Conservation (phyloP, 2,329 filamentous ascomycete genomes). For the Botrytis paeoniae region DNA sequence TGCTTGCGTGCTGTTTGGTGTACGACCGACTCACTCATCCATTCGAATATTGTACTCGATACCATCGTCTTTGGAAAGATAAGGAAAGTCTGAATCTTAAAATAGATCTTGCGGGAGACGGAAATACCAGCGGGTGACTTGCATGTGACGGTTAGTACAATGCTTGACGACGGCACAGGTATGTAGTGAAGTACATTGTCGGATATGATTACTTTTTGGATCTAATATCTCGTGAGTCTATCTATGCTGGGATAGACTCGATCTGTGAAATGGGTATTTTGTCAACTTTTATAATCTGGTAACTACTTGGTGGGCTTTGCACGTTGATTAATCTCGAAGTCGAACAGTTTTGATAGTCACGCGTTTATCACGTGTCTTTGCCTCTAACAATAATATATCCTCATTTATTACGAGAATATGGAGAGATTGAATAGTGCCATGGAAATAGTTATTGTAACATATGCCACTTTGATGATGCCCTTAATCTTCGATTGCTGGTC, state of each 20-base stretch:
- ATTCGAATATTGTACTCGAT: not conserved
- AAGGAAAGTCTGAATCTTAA: not conserved
- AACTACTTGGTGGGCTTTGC: not conserved
- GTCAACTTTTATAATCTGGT: no score
- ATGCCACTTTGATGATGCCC: not conserved
- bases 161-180: not conserved
- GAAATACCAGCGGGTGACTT: not conserved
- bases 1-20: not conserved
- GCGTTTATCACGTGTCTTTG: not conserved
- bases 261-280: rapidly evolving
- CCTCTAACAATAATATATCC: not conserved
- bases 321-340: not conserved
- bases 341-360: not conserved
- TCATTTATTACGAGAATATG: not conserved
- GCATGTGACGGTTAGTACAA: not conserved
- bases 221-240: no score
- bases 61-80: no score
- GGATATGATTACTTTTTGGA: not conserved
- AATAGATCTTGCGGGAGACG: not conserved
- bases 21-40: not conserved
- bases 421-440: not conserved
- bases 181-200: not conserved
- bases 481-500: no score
- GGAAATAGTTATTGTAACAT: not conserved
- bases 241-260: no score